A percentile compares a stretch with the other conserved stretches of the same genome.
Evolutionary conservation across 345 rosid species (phyloP).

Genomic region (Hypericum perforatum): DNA sequence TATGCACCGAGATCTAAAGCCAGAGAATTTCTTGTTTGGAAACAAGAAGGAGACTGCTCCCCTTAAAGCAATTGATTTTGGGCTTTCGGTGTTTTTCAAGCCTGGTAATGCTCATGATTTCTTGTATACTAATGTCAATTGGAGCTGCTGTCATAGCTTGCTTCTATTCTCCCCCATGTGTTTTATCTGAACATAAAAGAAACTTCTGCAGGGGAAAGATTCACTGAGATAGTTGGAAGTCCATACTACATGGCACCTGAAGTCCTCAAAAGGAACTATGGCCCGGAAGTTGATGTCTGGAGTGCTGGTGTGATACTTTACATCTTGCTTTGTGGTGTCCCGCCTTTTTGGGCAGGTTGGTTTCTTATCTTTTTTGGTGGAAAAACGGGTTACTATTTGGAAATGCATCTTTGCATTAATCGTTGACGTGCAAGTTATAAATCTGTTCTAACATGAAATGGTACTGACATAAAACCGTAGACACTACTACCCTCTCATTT

Average conservation of each 20-base stretch:
- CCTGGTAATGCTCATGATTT: slow-evolving; percentile 14
- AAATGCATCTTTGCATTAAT: too few relatives aligned
- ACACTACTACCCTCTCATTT: too few relatives aligned
- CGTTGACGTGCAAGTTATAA: too few relatives aligned
- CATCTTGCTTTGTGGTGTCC: slow-evolving; percentile 29
- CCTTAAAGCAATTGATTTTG: slow-evolving; percentile 29
- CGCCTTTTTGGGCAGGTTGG: slow-evolving; percentile 32
- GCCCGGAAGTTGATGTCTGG: slow-evolving; percentile 31
- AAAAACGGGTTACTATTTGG: too few relatives aligned
- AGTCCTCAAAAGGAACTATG: slow-evolving; percentile 25
- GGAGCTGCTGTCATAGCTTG: too few relatives aligned
- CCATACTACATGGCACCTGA: slow-evolving; percentile 35
- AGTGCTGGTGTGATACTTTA: slow-evolving; percentile 32
- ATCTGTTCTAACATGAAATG: too few relatives aligned
- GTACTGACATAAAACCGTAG: too few relatives aligned
- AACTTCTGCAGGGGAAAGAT: slow-evolving; percentile 21
- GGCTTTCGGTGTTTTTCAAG: slow-evolving; percentile 24
- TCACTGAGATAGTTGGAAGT: slow-evolving; percentile 27
- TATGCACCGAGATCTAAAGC: slow-evolving; percentile 28
- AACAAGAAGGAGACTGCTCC: slow-evolving; percentile 25
- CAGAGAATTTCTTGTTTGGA: slow-evolving; percentile 27
- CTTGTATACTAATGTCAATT: too few relatives aligned
- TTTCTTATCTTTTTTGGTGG: background rate
- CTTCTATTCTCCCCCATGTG: background rate
- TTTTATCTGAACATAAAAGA: slow-evolving; percentile 4